Percentiles rank a stretch among this genome's conserved stretches.
Evolutionary conservation across 768 basidiomycete species (phyloP).

Genomic region (Termitomyces sp.): DNA sequence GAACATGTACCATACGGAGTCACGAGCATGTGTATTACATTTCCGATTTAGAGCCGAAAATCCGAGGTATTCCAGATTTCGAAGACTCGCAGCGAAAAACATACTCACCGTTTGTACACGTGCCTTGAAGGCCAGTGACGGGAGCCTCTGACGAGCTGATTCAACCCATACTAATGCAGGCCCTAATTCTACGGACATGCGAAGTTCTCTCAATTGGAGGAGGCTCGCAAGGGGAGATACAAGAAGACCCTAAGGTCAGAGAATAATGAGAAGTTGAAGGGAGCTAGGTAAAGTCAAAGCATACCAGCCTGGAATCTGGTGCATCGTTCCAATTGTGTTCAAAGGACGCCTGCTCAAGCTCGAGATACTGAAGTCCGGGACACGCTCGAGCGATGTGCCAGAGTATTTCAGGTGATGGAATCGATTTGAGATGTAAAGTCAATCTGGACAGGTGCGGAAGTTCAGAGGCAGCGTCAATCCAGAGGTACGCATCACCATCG

Average conservation of each 20-base stretch:
- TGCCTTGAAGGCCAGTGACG: neutral
- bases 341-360: conserved; percentile 1
- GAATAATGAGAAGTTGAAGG: neutral
- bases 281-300: neutral
- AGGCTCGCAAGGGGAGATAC: neutral
- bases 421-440: neutral
- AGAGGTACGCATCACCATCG: neutral
- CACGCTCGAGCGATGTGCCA: neutral
- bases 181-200: neutral
- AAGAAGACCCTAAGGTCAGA: neutral
- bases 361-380: neutral
- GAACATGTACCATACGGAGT: neutral
- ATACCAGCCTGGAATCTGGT: neutral
- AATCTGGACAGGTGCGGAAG: neutral
- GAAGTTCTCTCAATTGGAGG: neutral
- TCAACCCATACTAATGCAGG: neutral
- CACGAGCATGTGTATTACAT: neutral
- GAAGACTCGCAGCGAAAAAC: neutral
- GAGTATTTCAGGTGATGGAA: neutral
- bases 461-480: neutral
- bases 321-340: neutral
- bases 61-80: neutral
- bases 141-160: neutral
- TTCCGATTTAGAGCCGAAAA: neutral
- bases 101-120: neutral